phyloP scores from a whole-genome alignment of 2,329 filamentous ascomycete genomes.

The Ophiostoma quercus region DNA sequence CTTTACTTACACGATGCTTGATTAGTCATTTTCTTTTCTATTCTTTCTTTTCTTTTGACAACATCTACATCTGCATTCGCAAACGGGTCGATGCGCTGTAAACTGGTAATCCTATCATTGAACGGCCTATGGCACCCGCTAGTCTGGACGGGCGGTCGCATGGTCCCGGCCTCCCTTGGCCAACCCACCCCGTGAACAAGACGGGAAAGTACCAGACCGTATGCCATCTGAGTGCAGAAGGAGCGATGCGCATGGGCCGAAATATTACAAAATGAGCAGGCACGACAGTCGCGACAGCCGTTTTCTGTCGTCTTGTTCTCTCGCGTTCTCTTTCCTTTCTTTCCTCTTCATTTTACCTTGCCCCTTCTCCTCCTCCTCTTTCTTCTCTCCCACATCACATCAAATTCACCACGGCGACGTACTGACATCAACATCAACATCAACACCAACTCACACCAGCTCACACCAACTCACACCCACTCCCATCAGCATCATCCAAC shows the following conservation, averaged over 20 bases:
- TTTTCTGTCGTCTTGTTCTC: background rate
- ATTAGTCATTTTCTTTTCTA: background rate
- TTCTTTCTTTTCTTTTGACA: no score
- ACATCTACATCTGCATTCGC: background rate
- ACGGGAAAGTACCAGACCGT: background rate
- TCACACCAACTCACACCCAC: background rate
- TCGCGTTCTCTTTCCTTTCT: background rate
- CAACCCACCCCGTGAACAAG: slow-evolving; percentile 2
- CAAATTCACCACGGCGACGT: background rate
- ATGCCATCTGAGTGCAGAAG: background rate
- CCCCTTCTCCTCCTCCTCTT: background rate
- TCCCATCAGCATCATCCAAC: background rate
- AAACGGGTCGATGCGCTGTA: background rate
- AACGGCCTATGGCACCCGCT: background rate
- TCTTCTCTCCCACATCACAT: background rate
- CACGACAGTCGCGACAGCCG: background rate
- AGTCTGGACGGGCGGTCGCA: background rate
- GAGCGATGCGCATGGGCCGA: slow-evolving; percentile 4
- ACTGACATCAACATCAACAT: background rate
- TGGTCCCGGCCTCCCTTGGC: slow-evolving; percentile 2
- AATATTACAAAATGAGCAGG: background rate
- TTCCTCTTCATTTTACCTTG: background rate
- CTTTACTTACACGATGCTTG: background rate
- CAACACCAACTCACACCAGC: background rate
- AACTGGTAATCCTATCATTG: no score